Conservation (phyloP, 2,329 filamentous ascomycete genomes). For the Aotearoamyces nothofagi region DNA sequence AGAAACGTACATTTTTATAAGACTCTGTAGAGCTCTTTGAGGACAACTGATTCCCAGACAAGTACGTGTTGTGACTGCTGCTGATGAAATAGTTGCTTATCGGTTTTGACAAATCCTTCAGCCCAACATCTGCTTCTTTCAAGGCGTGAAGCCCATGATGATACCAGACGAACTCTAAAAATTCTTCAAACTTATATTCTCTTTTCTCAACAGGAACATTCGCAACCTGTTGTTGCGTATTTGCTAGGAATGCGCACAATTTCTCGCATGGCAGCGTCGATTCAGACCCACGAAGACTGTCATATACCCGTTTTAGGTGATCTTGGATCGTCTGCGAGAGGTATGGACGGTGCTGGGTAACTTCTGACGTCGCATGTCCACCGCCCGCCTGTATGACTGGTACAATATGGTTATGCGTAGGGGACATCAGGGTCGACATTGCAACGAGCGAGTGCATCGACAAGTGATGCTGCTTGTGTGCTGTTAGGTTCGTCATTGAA, state of each 20-base stretch:
- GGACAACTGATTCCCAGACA: constrained; percentile 72
- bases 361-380: constrained; percentile 11
- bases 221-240: constrained; percentile 25
- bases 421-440: constrained; percentile 4
- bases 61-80: constrained; percentile 88
- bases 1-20: constrained; percentile 54
- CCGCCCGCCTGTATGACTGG: constrained; percentile 13
- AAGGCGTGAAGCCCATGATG: constrained; percentile 15
- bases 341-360: constrained; percentile 18
- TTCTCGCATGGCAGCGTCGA: constrained; percentile 21
- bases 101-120: constrained; percentile 17
- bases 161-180: constrained; percentile 16
- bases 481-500: too few relatives aligned
- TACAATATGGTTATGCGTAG: constrained; percentile 2
- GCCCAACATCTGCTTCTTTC: constrained; percentile 6
- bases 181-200: constrained; percentile 18
- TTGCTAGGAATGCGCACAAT: constrained; percentile 33
- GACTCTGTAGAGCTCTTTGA: constrained; percentile 63
- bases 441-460: constrained; percentile 3
- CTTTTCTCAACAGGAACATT: constrained; percentile 10
- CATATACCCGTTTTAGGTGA: constrained; percentile 31
- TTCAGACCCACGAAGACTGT: constrained; percentile 24
- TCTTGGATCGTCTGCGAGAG: constrained; percentile 33
- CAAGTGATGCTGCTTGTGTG: too few relatives aligned
- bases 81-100: constrained; percentile 74